Base-by-base conservation (phyloP, 306 rosid genomes). In the Lupinus albus region DNA sequence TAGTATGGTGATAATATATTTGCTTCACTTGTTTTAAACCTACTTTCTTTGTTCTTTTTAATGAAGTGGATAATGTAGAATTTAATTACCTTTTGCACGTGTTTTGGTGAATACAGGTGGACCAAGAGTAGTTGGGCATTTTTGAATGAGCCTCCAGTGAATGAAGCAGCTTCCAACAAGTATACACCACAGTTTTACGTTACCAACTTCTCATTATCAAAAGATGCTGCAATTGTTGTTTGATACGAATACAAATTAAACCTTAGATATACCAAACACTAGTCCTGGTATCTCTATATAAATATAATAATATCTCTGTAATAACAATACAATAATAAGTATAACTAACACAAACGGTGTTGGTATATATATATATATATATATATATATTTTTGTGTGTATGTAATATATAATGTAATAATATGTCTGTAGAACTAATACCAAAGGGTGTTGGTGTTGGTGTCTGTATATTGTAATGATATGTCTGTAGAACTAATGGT, bases 91-190 rank as follows among this genome's bases (percentile, higher is more conserved):
- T 21, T 58, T 36, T 21, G 6, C 1, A 17, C 32, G 20, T 69
- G 71, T 32, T 6, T 48, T 16, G 11, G 7, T 58, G 75, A 7
- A 15, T 66, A 70, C 61, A 92, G 97, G 97, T 92, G 98, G 98
- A 89, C 88, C 0, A 83, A 75, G 73, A 87, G 98, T 68, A 89
- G 58, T 71, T 92, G 82, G 95, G 98, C 98, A 10, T 92, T 92
- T 87, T 86, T 92, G 65, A 92, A 92, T 39, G 96, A 92, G 33
- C 86, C 92, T 9, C 96, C 96, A 1, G 49, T 32, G 48, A 38
- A 0, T 0, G 96, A 92, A 79, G 57, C 68, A 33, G 66, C 88
- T n/a, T 14, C 92, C 35, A 72, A 77, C 61, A 82, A 71, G 53
- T 85, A 85, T 59, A 68, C 64, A 0, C 20, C 95, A 3, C 96